Conservation (phyloP, 2,329 filamentous ascomycete genomes). For the Alternaria consortialis region DNA sequence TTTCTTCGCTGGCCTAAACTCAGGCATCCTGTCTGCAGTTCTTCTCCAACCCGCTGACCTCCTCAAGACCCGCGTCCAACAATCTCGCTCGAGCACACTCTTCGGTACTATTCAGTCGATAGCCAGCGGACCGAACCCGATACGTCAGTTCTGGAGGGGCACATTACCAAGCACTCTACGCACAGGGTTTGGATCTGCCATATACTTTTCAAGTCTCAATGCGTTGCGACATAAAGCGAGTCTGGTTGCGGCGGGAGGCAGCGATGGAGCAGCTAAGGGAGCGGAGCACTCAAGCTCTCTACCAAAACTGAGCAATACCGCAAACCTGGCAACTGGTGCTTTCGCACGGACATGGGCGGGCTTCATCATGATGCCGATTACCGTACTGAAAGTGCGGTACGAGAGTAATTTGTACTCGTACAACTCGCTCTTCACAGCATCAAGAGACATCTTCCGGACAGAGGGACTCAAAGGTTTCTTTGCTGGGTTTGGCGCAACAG, state of each 20-base stretch:
- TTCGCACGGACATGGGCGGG: slow-evolving; percentile 85
- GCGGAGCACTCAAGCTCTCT: slow-evolving; percentile 71
- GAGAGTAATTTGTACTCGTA: slow-evolving; percentile 90
- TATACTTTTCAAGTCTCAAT: slow-evolving; percentile 93
- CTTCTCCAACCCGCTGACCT: slow-evolving; percentile 95
- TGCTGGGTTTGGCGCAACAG: slow-evolving; percentile 90
- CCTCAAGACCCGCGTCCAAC: slow-evolving; percentile 94
- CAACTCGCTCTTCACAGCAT: slow-evolving; percentile 76
- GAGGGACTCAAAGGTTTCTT: slow-evolving; percentile 89
- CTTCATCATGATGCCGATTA: slow-evolving; percentile 93
- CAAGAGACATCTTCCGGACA: slow-evolving; percentile 73
- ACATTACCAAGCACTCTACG: slow-evolving; percentile 91
- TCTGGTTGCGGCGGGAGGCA: slow-evolving; percentile 29
- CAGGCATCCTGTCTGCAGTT: slow-evolving; percentile 86
- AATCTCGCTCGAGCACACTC: slow-evolving; percentile 76
- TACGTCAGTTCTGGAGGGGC: slow-evolving; percentile 87
- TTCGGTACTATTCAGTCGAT: slow-evolving; percentile 74
- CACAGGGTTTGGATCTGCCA: slow-evolving; percentile 89
- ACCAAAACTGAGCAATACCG: slow-evolving; percentile 81
- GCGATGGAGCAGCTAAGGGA: slow-evolving; percentile 19
- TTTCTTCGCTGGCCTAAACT: slow-evolving; percentile 86
- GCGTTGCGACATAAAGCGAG: slow-evolving; percentile 75
- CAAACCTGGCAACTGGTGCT: slow-evolving; percentile 86
- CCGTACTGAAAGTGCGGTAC: slow-evolving; percentile 95
- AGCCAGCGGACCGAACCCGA: slow-evolving; percentile 69